Percentiles rank a stretch among this genome's conserved stretches.
Conservation (phyloP, 805 yeast species). For the Wickerhamomyces subpelliculosus region DNA sequence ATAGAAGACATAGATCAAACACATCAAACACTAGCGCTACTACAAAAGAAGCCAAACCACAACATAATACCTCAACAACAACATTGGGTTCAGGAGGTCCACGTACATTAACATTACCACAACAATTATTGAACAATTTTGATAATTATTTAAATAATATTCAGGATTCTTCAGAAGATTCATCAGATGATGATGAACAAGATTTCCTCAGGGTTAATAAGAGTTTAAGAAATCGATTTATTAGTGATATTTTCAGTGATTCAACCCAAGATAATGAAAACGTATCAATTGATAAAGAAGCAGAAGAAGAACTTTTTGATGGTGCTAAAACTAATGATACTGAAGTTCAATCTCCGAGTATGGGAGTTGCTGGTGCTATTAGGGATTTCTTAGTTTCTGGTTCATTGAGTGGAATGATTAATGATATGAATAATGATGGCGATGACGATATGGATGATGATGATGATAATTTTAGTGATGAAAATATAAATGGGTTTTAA, state of each 20-base stretch:
- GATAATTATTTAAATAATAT: constrained; percentile 20
- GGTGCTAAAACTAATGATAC: constrained; percentile 7
- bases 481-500: constrained; percentile 12
- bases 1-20: too few relatives aligned
- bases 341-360: neutral
- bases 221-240: constrained; percentile 2
- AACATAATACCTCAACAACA: too few relatives aligned
- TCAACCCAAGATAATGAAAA: neutral
- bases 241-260: neutral
- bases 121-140: constrained; percentile 21
- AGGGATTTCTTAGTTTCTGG: constrained; percentile 13
- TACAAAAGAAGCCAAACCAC: too few relatives aligned
- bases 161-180: constrained; percentile 14
- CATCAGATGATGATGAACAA: constrained; percentile 13
- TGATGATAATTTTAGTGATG: constrained; percentile 9
- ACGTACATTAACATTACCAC: constrained; percentile 19
- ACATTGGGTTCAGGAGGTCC: neutral
- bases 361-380: constrained; percentile 11
- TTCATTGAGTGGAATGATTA: constrained; percentile 2
- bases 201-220: constrained; percentile 19
- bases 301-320: constrained; percentile 2
- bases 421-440: constrained; percentile 1
- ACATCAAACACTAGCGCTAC: too few relatives aligned
- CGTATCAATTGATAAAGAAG: constrained; percentile 3
- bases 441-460: constrained; percentile 7